These are phyloP conservation scores for Pseudotulostoma volvatum DNA, from an alignment of 495 filamentous ascomycete genomes.

Conservation along the genomic window DNA sequence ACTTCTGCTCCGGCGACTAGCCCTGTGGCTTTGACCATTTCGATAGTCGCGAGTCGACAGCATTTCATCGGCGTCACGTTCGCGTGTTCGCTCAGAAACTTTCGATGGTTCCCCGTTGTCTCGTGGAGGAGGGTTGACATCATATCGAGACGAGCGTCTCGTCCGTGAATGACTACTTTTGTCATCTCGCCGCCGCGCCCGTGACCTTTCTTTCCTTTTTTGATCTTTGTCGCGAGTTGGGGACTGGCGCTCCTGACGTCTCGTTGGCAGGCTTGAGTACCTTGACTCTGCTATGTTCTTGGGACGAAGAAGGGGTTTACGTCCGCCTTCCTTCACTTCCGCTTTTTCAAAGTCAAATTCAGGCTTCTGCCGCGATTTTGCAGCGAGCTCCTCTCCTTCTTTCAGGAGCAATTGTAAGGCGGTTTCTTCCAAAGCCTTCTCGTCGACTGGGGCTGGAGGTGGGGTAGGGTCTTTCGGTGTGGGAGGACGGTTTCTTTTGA, in stretches of 20 bases:
- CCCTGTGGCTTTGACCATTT: slow-evolving; percentile 21
- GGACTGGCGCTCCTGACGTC: slow-evolving; percentile 14
- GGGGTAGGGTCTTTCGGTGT: slow-evolving; percentile 26
- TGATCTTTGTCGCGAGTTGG: slow-evolving; percentile 5
- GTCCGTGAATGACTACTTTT: slow-evolving; percentile 21
- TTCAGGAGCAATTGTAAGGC: slow-evolving; percentile 39
- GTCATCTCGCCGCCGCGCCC: slow-evolving; percentile 13
- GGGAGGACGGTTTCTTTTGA: slow-evolving; percentile 24
- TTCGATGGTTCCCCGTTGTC: slow-evolving; percentile 15
- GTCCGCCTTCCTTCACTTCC: slow-evolving; percentile 30
- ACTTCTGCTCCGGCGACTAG: slow-evolving; percentile 23
- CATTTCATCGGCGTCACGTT: slow-evolving; percentile 20
- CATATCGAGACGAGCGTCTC: slow-evolving; percentile 18
- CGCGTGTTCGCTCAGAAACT: slow-evolving; percentile 18
- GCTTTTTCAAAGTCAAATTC: slow-evolving; percentile 41
- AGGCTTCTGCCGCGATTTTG: slow-evolving; percentile 40
- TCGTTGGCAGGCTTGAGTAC: slow-evolving; percentile 14
- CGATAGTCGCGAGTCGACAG: slow-evolving; percentile 22
- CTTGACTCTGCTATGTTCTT: slow-evolving; percentile 17
- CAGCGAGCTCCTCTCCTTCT: slow-evolving; percentile 44
- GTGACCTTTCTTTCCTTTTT: slow-evolving; percentile 12
- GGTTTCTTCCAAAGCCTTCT: slow-evolving; percentile 40
- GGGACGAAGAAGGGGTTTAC: slow-evolving; percentile 17
- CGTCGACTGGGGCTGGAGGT: slow-evolving; percentile 28
- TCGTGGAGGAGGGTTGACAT: slow-evolving; percentile 18